Base-by-base conservation (phyloP, 352 stramenopile genomes). In the Lagenidium giganteum region DNA sequence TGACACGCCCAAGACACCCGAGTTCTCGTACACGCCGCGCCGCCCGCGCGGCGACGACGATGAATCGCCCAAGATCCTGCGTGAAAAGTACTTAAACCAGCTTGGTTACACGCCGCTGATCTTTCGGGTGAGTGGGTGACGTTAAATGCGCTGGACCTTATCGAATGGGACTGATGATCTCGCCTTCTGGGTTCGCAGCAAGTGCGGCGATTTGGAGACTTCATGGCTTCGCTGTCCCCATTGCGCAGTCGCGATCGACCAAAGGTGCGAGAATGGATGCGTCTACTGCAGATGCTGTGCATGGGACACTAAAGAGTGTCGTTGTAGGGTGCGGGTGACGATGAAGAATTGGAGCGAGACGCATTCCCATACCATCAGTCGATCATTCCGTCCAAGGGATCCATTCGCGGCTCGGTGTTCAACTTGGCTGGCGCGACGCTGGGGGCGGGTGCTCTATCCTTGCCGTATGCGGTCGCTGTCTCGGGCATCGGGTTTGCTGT, bases 341-440 rank as follows among this genome's bases (percentile, higher is more conserved):
- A 70, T 8, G 64, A 85, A 17, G 75, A 73, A 6, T 36, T 76
- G 14, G 57, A 82, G n/a, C 54, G 33, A 28, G 70, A 86, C 46
- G 58, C 70, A 17, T 92, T 87, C 40, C 64, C 74, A 31, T 82
- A 88, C 36, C 77, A 90, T 54, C 72, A 84, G 59, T 84, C 75
- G 25, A 66, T 89, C 36, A 83, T 90, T 47, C 80, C 80, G 29
- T 83, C 80, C 5, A 88, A 86, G 46, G 77, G 80, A 6, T 93
- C 80, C 8, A 84, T 93, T 57, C 77, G 77, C 14, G 80, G 80
- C 40, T 93, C 80, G 3, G 72, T 93, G 14, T 93, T 93, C 35
- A 93, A 93, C 57, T 57, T 93, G 13, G 73, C 73, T n/a, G 76
- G 80, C 20, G 80, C 80, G 28, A 93, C 80, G 24, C 68, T 93